Evolutionary conservation across 2,329 filamentous ascomycete species (phyloP).

Genomic region (Fusarium sp.): DNA sequence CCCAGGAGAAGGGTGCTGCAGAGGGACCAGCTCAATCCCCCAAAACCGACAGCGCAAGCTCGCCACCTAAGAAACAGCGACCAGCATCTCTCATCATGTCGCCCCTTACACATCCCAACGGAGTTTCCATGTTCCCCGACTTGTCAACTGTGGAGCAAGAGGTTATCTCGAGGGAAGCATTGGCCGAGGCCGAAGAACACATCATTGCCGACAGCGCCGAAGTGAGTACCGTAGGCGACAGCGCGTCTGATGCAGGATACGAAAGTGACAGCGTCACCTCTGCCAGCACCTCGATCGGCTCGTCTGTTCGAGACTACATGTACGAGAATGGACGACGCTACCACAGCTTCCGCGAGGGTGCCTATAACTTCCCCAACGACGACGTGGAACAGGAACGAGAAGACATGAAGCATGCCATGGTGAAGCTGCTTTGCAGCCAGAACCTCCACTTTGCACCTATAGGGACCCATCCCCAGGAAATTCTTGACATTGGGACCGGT

Average conservation of each 20-base stretch:
- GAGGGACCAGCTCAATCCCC: conserved; percentile 13
- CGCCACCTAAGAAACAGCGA: conserved; percentile 15
- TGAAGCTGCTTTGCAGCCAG: conserved; percentile 61
- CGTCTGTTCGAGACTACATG: conserved; percentile 62
- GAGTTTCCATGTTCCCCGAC: conserved; percentile 52
- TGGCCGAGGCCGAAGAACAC: conserved; percentile 52
- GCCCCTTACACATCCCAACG: conserved; percentile 55
- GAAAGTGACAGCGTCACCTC: conserved; percentile 53
- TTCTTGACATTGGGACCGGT: conserved; percentile 70
- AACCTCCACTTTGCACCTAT: conserved; percentile 66
- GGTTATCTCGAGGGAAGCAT: conserved; percentile 51
- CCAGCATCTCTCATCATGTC: conserved; percentile 40
- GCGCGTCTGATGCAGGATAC: conserved; percentile 52
- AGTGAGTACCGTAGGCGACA: conserved; percentile 33
- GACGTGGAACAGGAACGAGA: conserved; percentile 70
- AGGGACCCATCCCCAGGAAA: conserved; percentile 58
- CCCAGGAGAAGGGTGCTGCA: conserved; percentile 7
- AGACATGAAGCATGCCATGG: conserved; percentile 68
- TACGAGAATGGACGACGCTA: conserved; percentile 71
- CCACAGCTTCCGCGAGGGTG: conserved; percentile 65
- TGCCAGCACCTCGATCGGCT: conserved; percentile 54
- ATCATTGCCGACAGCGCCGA: conserved; percentile 53
- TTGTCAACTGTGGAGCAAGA: conserved; percentile 53
- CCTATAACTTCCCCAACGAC: conserved; percentile 71
- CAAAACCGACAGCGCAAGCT: background rate